Evolutionary conservation across 139 green algal species (phyloP), one percentile per base, ranked within the genome.

Genomic region (Auxenochlorella pyrenoidosa): DNA sequence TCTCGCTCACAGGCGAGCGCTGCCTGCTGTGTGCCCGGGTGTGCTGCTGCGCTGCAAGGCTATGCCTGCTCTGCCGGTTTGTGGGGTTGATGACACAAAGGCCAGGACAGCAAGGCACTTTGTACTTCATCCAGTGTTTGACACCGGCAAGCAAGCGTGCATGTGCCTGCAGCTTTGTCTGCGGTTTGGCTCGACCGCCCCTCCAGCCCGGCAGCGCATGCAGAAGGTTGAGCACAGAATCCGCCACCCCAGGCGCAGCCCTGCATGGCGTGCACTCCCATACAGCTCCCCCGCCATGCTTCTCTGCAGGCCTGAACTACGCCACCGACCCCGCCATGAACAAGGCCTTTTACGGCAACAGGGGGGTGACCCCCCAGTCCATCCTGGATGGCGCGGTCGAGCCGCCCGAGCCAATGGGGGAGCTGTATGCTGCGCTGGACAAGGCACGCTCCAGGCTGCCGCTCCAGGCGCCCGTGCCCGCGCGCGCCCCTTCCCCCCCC

Each of bases 401-500:
- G 47, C 34, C 87, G 24, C 87, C 87, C 0, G 66, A 75, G 28
- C 54, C 60, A 12, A 76, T 90, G 65, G 19, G 22, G 51, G 87
- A 90, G 75, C 77, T 90, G 34, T 90, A 90, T 34, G 40, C 66
- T 19, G 66, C 47, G n/a, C 41, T 90, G 18, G 87, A 90, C 79
- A 81, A 87, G 70, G 83, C 71, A 21, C 26, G 26, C 30, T 3
- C 73, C 40, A n/a, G 21, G 3, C 3, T n/a, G n/a, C n/a, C n/a
- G n/a, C n/a, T n/a, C n/a, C n/a, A n/a, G n/a, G n/a, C n/a, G n/a
- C n/a, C n/a, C n/a, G n/a, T n/a, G n/a, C n/a, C n/a, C n/a, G n/a
- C n/a, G n/a, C n/a, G n/a, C n/a, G n/a, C 73, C 36, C 41, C 41
- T n/a, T 13, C 40, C 26, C 40, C 36, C 36, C 19, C 18, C 3